Evolutionary conservation across 768 basidiomycete genomes (phyloP), one percentile per base, ranked within the genome.

Genomic region (Pholiota microspora): DNA sequence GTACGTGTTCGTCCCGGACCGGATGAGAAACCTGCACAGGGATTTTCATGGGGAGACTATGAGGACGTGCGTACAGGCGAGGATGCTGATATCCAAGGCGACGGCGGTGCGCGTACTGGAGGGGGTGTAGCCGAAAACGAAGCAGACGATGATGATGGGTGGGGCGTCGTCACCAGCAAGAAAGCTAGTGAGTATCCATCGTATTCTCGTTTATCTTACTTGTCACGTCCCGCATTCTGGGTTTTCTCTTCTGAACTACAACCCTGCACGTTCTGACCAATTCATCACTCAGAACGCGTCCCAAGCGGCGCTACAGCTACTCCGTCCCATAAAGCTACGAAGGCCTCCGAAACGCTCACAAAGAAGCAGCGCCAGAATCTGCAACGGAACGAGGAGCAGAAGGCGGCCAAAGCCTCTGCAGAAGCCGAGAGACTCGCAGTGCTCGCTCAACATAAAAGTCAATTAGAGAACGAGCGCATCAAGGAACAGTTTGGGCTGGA

Each of bases 1-100:
- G 81, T 88, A 74, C 88, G 87, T 21, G 77, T 90, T 3, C 77
- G 77, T 58, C 83, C 86, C 13, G 69, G 62, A 8, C 69, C 81
- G n/a, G 76, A 77, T 53, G 83, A 86, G 51, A 73, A 75, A 36
- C 85, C 87, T 13, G 83, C 80, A 7, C 68, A 74, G 5, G 88
- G 88, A 0, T 87, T 86, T 65, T 82, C 86, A 0, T 89, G 86
- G 89, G 84, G 71, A 0, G 88, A 91, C 71, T 90, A 90, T 62
- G 89, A 90, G 53, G 86, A 89, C 49, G 81, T 81, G 18, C 62
- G 69, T 27, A 61, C 64, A 34, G 67, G 79, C 29, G 65, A 69
- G 34, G 77, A 70, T 9, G 77, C 74, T n/a, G 77, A 78, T 46
- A 84, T 83, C 40, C 83, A 80, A 4, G 86, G 84, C 56, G 83